Base-by-base conservation (phyloP, 148 eudicot species). In the Cornus controversa region DNA sequence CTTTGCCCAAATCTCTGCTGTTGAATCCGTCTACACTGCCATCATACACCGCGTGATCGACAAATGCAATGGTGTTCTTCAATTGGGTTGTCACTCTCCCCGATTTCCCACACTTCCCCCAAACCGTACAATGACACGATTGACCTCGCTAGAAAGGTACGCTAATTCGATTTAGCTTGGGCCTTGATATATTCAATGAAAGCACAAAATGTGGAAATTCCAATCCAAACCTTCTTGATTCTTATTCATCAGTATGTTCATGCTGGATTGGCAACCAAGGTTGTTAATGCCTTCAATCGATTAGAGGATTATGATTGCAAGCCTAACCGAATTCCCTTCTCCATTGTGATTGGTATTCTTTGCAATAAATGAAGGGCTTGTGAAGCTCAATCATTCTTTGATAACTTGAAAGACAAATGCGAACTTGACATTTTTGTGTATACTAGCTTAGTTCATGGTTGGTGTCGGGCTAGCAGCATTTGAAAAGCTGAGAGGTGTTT, bases 331-430 rank as follows among this genome's bases (percentile, higher is more conserved):
- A 77, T 80, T 45, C 90, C 89, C 0, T 93, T 91, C 73, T 84
- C 92, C 0, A 75, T 79, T 45, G 86, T 91, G 26, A 74, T 96
- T 70, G 74, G 85, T 6, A 83, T 91, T 70, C 85, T 96, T 25
- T 90, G 88, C 50, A 91, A 87, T 85, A 96, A 91, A 75, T 78
- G 93, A 65, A 86, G 85, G 71, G 94, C 93, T 1, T 63, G 24
- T 1, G 93, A 93, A 65, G 99, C 99, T 23, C 97, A 96, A 29
- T 80, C 92, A 13, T 93, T 96, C 77, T 96, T 96, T 23, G 89
- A 96, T 76, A 77, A 82, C 72, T 84, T 86, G 65, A 96, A 91
- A 64, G 88, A 75, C 47, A 86, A 60, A 70, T 88, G 89, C 69
- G 85, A 87, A 70, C 84, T 86, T 20, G 99, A 95, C 86, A 94